Evolutionary conservation across 2,329 filamentous ascomycete species (phyloP), one percentile per base, ranked within the genome.

Genomic region (Leptographium galeiforme): DNA sequence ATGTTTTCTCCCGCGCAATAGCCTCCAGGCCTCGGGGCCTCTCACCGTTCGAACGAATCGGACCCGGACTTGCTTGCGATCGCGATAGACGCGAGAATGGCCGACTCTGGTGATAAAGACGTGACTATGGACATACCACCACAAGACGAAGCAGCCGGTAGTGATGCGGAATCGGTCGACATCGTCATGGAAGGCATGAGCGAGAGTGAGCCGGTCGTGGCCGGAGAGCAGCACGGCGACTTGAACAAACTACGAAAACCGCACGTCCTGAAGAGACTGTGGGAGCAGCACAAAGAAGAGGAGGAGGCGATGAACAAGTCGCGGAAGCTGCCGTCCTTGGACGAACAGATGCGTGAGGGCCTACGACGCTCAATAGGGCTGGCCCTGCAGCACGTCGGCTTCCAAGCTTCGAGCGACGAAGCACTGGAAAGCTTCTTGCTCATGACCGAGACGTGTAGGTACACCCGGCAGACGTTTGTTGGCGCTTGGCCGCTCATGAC

Each of bases 401-500:
- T 83, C 59, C 69, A 74, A 34, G 68, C 70, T 32, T 74, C 79
- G 14, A 73, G 69, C 1, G 70, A 72, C 8, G 75, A 80, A 52
- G 79, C 80, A 2, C 64, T 84, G 59, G 79, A 83, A 62, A 75
- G 75, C 58, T 77, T 84, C 45, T 72, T 77, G 5, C 64, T 67
- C 19, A 68, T 75, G 58, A 74, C 76, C 1, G 80, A 84, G 60
- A 71, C 72, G 6, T 84, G 81, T 83, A 63, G 56, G 78, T 63
- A 3, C 10, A 18, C n/a, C 12, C 7, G 13, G 6, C 14, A 12
- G 7, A 50, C 6, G 8, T 12, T n/a, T 5, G 19, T 34, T 34
- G 16, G 25, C 30, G 19, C 36, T 41, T 41, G 19, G 12, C n/a
- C n/a, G 19, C 16, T 5, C 25, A 3, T 25, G 12, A 36, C n/a